phyloP scores from a whole-genome alignment of 2,329 filamentous ascomycete species.

The Setomelanomma holmii region DNA sequence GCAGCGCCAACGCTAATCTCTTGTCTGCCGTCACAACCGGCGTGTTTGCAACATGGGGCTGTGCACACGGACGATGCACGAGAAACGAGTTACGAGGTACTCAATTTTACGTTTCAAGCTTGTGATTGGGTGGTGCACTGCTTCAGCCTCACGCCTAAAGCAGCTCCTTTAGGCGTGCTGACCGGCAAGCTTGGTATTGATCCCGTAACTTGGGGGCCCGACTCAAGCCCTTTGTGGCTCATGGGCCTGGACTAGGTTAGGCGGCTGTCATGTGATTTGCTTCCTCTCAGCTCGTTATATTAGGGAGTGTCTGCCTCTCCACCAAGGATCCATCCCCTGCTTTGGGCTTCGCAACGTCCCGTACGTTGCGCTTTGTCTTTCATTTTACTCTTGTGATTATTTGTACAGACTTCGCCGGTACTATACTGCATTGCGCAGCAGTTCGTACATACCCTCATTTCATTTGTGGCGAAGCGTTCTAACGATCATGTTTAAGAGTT shows the following conservation, averaged over 20 bases:
- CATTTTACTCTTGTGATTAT: not conserved
- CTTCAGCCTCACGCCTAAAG: slow-evolving; percentile 5
- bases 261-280: not conserved
- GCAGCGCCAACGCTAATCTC: slow-evolving; percentile 1
- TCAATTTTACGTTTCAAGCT: not conserved
- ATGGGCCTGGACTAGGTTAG: not conserved
- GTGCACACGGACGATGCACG: not conserved
- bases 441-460: not conserved
- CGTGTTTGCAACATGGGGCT: not conserved
- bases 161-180: not conserved
- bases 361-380: not conserved
- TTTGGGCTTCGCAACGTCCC: slow-evolving; percentile 7
- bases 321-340: not conserved
- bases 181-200: not conserved
- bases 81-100: not conserved
- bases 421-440: not conserved
- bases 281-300: slow-evolving; percentile 8
- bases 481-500: slow-evolving; percentile 15
- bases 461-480: not conserved
- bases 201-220: slow-evolving; percentile 4
- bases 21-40: slow-evolving; percentile 4
- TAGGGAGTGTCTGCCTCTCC: slow-evolving; percentile 2
- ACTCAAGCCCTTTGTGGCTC: not conserved
- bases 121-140: not conserved
- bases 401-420: not conserved